phyloP scores from a whole-genome alignment of 805 yeast genomes.

The Barnettozyma botsteinii region DNA sequence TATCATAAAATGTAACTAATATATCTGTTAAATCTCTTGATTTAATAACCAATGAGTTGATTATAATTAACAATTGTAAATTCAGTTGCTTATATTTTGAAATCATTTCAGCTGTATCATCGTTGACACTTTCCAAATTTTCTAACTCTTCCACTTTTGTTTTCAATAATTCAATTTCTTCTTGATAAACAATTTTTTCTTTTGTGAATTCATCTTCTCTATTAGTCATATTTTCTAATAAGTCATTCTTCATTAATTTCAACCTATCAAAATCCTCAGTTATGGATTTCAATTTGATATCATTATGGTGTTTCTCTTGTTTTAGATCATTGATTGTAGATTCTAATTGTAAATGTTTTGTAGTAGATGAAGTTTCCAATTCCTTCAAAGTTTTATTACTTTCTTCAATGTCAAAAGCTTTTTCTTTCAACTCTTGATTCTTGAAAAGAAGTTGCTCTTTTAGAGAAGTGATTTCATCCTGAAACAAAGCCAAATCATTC shows the following conservation, averaged over 20 bases:
- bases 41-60: conserved; percentile 28
- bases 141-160: conserved; percentile 44
- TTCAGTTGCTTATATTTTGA: conserved; percentile 23
- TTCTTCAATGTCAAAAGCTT: conserved; percentile 3
- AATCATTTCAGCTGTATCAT: conserved; percentile 5
- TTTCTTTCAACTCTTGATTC: background rate
- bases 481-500: conserved; percentile 4
- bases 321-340: conserved; percentile 5
- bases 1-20: conserved; percentile 23
- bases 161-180: conserved; percentile 44
- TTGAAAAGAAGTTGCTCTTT: background rate
- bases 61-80: conserved; percentile 28
- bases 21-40: conserved; percentile 39
- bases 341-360: background rate
- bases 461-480: conserved; percentile 3
- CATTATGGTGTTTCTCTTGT: conserved; percentile 5
- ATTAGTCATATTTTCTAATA: conserved; percentile 61
- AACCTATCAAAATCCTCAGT: conserved; percentile 24
- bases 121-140: conserved; percentile 37
- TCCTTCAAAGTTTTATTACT: background rate
- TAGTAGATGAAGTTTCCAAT: background rate
- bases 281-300: conserved; percentile 14
- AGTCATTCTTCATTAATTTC: conserved; percentile 48
- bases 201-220: conserved; percentile 53
- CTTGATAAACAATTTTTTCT: conserved; percentile 45